Evolutionary conservation across 257 asterid species (phyloP).

Genomic region (Anisodus tanguticus): DNA sequence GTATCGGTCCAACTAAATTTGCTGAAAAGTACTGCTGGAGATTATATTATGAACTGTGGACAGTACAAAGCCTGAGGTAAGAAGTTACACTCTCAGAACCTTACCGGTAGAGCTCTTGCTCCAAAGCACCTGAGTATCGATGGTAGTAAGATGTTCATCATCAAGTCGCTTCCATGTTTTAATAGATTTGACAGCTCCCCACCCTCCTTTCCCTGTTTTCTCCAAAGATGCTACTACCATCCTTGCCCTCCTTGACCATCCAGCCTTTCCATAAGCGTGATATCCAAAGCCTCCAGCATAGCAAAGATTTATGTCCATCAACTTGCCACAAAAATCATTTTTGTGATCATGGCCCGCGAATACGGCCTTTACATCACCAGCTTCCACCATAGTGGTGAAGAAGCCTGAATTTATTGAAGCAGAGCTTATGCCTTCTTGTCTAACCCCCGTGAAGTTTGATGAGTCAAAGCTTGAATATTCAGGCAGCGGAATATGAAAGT

Average conservation of each 20-base stretch:
- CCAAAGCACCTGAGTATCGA: constrained; percentile 86
- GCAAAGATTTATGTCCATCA: constrained; percentile 71
- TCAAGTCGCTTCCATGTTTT: constrained; percentile 91
- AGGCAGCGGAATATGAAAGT: constrained; percentile 94
- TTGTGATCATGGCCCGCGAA: constrained; percentile 93
- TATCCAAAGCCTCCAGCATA: constrained; percentile 97
- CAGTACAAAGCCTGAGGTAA: background rate
- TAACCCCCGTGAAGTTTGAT: constrained; percentile 76
- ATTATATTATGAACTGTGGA: constrained; percentile 8
- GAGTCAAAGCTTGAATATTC: constrained; percentile 81
- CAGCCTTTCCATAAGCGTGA: constrained; percentile 93
- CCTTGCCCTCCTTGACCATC: constrained; percentile 97
- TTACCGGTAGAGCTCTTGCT: constrained; percentile 58
- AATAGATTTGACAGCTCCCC: constrained; percentile 82
- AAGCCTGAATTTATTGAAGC: constrained; percentile 84
- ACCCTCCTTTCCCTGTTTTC: constrained; percentile 66
- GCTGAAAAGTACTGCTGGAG: background rate
- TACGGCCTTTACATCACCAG: constrained; percentile 93
- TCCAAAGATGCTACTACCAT: constrained; percentile 78
- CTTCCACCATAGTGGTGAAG: constrained; percentile 77
- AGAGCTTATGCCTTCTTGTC: constrained; percentile 89
- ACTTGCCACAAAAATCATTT: constrained; percentile 89
- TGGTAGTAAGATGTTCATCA: constrained; percentile 62
- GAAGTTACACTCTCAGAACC: constrained; percentile 27
- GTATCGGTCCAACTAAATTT: background rate